These are phyloP conservation scores for Tilletia indica DNA, from an alignment of 1,284 basidiomycete genomes.

Conservation along the genomic window DNA sequence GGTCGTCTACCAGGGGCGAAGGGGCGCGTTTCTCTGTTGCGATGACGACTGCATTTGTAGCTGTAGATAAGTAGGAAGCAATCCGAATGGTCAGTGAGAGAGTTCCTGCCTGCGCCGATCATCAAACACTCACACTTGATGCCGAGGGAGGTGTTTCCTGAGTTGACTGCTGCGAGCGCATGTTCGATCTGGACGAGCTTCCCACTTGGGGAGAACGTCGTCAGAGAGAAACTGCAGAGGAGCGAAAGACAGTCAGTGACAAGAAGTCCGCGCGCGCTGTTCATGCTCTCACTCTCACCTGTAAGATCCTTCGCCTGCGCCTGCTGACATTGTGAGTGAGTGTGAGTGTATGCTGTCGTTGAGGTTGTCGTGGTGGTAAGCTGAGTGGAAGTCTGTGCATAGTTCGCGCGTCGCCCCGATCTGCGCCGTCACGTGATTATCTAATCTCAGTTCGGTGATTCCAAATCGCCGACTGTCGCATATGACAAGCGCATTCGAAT, in stretches of 20 bases:
- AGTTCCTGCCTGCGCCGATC: too few species aligned
- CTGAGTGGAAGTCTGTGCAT: not conserved
- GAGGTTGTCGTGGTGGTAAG: not conserved
- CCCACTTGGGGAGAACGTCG: slow-evolving; percentile 96
- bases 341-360: not conserved
- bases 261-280: too few species aligned
- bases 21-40: slow-evolving; percentile 99
- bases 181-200: slow-evolving; percentile 91
- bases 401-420: not conserved
- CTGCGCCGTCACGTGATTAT: not conserved
- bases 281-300: slow-evolving; percentile 30
- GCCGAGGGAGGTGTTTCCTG: slow-evolving; percentile 89
- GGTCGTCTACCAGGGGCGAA: slow-evolving; percentile 94
- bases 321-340: slow-evolving; percentile 42
- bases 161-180: slow-evolving; percentile 83
- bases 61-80: slow-evolving; percentile 54
- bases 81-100: slow-evolving; percentile 20
- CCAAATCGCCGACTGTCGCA: too few species aligned
- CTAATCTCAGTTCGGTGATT: too few species aligned
- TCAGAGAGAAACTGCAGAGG: slow-evolving; percentile 81
- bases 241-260: slow-evolving; percentile 19
- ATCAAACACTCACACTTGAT: slow-evolving; percentile 76
- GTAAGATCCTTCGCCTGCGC: slow-evolving; percentile 52
- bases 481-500: too few species aligned
- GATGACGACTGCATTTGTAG: slow-evolving; percentile 97